phyloP scores from a whole-genome alignment of 2,329 filamentous ascomycete species.

The Phymatotrichopsis omnivora region DNA sequence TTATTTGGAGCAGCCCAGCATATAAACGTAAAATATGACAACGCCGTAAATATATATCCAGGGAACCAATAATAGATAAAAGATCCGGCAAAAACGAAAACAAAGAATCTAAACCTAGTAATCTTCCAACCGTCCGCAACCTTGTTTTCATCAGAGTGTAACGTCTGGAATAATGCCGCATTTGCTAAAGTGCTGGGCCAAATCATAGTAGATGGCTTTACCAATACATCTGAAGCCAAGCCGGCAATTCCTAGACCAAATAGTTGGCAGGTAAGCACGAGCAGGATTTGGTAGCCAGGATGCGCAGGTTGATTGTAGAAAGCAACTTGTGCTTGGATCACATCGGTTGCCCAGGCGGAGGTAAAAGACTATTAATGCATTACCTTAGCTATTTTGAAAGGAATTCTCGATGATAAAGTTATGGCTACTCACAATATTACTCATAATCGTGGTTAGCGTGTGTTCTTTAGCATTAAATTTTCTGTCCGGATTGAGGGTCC shows the following conservation, averaged over 20 bases:
- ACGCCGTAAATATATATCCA: conserved; percentile 67
- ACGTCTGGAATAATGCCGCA: conserved; percentile 76
- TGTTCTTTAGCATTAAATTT: no score
- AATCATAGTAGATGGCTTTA: conserved; percentile 79
- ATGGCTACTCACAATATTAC: no score
- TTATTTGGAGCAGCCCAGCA: conserved; percentile 84
- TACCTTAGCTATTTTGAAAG: no score
- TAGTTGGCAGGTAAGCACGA: conserved; percentile 78
- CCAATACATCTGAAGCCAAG: conserved; percentile 67
- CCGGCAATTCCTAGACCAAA: conserved; percentile 80
- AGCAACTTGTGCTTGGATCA: conserved; percentile 59
- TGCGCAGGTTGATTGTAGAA: conserved; percentile 77
- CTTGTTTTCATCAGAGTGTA: conserved; percentile 77
- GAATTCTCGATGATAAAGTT: no score
- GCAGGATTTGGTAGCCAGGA: conserved; percentile 69
- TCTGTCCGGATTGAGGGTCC: no score
- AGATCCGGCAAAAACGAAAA: conserved; percentile 39
- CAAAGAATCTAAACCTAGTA: conserved; percentile 75
- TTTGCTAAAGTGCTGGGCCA: conserved; percentile 86
- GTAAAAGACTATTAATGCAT: no score
- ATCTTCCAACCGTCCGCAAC: conserved; percentile 73
- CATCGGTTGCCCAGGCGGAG: conserved; percentile 83
- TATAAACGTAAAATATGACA: conserved; percentile 81
- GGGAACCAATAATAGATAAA: conserved; percentile 80
- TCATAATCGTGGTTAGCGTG: no score